phyloP scores from a whole-genome alignment of 73 alveolate genomes.

The Tetrahymena malaccensis region DNA sequence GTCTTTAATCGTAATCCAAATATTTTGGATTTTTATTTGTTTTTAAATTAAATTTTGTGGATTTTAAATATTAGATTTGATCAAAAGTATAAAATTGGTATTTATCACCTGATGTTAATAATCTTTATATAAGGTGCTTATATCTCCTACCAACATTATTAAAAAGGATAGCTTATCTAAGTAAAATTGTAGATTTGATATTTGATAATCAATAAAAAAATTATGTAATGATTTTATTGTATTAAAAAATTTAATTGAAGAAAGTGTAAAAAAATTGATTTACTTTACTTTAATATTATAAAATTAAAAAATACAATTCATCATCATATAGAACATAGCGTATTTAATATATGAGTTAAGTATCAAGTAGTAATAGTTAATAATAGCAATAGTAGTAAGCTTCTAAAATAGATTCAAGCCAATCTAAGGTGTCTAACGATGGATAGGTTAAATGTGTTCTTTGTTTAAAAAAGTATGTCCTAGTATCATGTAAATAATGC shows the following conservation, averaged over 20 bases:
- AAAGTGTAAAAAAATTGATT: background rate
- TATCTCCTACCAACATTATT: background rate
- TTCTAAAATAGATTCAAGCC: background rate
- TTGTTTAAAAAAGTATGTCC: background rate
- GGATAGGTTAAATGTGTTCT: background rate
- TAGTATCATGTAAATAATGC: background rate
- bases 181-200: background rate
- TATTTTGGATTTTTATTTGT: too few species aligned
- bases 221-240: background rate
- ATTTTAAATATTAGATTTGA: too few species aligned
- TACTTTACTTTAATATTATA: background rate
- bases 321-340: background rate
- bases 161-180: background rate
- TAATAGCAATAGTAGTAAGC: background rate
- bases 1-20: too few species aligned
- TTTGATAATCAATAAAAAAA: too few species aligned
- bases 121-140: background rate
- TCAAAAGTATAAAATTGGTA: too few species aligned
- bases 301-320: too few species aligned
- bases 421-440: background rate
- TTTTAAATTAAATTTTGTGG: too few species aligned
- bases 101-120: background rate
- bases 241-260: background rate
- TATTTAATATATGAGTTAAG: background rate
- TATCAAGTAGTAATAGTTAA: background rate